These are phyloP conservation scores for Harringtonia aguacate DNA, from an alignment of 2,329 filamentous ascomycete species.

Conservation along the genomic window DNA sequence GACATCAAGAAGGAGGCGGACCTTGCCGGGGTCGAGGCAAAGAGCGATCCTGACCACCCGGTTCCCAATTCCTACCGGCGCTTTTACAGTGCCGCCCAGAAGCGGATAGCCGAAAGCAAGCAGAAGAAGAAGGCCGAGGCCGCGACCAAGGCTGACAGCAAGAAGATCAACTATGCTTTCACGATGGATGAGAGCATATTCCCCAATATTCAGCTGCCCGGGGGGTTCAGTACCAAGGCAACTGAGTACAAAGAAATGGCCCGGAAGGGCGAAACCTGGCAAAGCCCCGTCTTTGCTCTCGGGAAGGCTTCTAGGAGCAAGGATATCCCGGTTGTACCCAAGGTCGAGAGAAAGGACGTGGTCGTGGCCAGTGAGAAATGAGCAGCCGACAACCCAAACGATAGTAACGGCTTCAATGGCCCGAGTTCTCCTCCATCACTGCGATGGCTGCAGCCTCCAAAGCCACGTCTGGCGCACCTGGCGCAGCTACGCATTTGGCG, in stretches of 20 bases:
- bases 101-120: constrained; percentile 64
- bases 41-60: constrained; percentile 44
- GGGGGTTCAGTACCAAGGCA: constrained; percentile 85
- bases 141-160: constrained; percentile 27
- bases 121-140: constrained; percentile 53
- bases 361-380: background rate
- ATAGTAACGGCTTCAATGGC: too few relatives aligned
- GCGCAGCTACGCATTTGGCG: too few relatives aligned
- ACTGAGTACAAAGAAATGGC: constrained; percentile 88
- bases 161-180: constrained; percentile 71
- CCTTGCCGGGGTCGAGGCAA: constrained; percentile 54
- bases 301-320: constrained; percentile 64
- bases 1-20: constrained; percentile 77
- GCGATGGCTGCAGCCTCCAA: too few relatives aligned
- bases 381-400: too few relatives aligned
- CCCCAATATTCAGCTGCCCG: constrained; percentile 74
- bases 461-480: too few relatives aligned
- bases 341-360: constrained; percentile 34
- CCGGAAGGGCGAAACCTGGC: constrained; percentile 82
- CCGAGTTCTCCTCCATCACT: too few relatives aligned
- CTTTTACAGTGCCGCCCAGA: constrained; percentile 67
- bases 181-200: constrained; percentile 85
- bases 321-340: constrained; percentile 54
- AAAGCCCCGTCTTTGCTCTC: constrained; percentile 86
- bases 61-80: constrained; percentile 75